These are phyloP conservation scores for Porpolomopsis calyptriformis DNA, from an alignment of 768 basidiomycete genomes.

Conservation along the genomic window DNA sequence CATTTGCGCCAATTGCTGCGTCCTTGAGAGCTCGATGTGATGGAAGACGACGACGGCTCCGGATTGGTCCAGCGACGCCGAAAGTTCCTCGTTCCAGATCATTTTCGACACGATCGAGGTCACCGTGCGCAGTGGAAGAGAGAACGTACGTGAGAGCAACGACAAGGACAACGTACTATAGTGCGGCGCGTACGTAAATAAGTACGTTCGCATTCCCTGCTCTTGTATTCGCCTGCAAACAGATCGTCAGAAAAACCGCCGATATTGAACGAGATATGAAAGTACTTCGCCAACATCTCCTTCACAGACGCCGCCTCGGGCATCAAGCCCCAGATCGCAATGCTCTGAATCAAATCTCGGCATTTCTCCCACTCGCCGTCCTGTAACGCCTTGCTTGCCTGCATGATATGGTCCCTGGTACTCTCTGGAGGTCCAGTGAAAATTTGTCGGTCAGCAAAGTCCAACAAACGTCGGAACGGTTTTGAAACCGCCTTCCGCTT, in stretches of 20 bases:
- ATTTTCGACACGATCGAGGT: constrained; percentile 93
- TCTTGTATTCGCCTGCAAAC: constrained; percentile 84
- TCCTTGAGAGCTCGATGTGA: constrained; percentile 75
- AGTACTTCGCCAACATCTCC: constrained; percentile 86
- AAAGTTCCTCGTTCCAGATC: constrained; percentile 96
- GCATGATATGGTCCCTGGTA: constrained; percentile 98
- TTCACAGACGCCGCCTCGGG: constrained; percentile 80
- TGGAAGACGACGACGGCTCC: constrained; percentile 89
- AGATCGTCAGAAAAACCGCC: constrained; percentile 6
- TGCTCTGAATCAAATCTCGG: constrained; percentile 84
- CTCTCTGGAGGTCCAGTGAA: constrained; percentile 99
- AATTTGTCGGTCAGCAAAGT: constrained; percentile 94
- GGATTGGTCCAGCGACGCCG: constrained; percentile 87
- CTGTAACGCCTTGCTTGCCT: constrained; percentile 93
- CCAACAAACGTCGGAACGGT: constrained; percentile 87
- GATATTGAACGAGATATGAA: neutral
- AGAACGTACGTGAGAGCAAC: constrained; percentile 81
- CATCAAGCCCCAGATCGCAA: constrained; percentile 98
- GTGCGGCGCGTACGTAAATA: constrained; percentile 94
- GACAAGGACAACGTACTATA: constrained; percentile 86
- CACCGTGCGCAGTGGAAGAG: constrained; percentile 67
- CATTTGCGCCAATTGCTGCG: constrained; percentile 82
- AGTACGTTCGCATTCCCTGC: constrained; percentile 90
- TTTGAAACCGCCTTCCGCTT: constrained; percentile 93
- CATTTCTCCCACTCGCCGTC: constrained; percentile 97